phyloP scores from a whole-genome alignment of 371 early-diverging fungal species.

The Vittaforma corneae region DNA sequence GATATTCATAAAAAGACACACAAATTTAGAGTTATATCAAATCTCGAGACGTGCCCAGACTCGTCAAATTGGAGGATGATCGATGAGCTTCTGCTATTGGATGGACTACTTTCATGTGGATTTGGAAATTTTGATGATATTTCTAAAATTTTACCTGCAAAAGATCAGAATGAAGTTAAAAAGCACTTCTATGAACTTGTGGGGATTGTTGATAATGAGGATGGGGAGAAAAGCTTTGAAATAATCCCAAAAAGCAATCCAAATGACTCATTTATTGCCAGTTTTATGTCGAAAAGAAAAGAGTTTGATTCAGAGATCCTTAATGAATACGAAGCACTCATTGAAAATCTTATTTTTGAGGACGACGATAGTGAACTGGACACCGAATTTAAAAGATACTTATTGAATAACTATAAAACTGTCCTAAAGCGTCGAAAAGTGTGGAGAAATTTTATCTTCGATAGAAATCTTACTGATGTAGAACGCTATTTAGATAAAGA shows the following conservation, averaged over 20 bases:
- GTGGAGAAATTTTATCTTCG: conserved; percentile 72
- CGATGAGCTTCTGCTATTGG: conserved; percentile 82
- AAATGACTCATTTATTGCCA: conserved; percentile 53
- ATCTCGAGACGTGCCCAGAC: conserved; percentile 71
- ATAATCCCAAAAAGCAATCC: conserved; percentile 14
- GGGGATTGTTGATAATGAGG: conserved; percentile 66
- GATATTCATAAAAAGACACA: conserved; percentile 72
- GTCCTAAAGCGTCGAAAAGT: conserved; percentile 70
- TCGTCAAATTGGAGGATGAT: conserved; percentile 80
- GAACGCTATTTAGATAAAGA: conserved; percentile 70
- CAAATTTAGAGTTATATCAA: conserved; percentile 69
- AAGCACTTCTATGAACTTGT: conserved; percentile 76
- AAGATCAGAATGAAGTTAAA: conserved; percentile 72
- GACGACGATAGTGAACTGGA: conserved; percentile 63
- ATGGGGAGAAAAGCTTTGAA: conserved; percentile 50
- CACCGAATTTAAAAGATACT: conserved; percentile 72
- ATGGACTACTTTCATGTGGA: conserved; percentile 76
- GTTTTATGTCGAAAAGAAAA: conserved; percentile 86
- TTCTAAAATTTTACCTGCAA: conserved; percentile 76
- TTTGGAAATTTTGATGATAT: conserved; percentile 91
- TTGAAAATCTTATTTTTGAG: conserved; percentile 79
- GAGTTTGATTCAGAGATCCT: conserved; percentile 92
- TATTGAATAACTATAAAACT: conserved; percentile 78
- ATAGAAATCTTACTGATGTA: conserved; percentile 70
- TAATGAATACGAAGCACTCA: conserved; percentile 78